Percentiles rank a stretch among this genome's conserved stretches.
phyloP scores from a whole-genome alignment of 2,329 filamentous ascomycete genomes.

The Microthyrium microscopicum region DNA sequence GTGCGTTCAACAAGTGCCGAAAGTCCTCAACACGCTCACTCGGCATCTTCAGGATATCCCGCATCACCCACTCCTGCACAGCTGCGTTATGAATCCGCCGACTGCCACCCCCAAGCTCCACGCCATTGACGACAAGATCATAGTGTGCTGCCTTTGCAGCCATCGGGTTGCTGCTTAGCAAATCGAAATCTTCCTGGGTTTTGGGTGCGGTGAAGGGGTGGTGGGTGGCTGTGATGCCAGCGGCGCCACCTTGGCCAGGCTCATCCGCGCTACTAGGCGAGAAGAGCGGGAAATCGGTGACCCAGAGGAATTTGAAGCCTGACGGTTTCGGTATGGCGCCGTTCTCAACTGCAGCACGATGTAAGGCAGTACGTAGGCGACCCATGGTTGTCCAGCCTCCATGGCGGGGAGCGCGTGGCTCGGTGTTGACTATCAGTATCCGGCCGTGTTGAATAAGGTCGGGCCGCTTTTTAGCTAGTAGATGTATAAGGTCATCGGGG shows the following conservation, averaged over 20 bases:
- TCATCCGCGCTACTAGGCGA: conserved; percentile 48
- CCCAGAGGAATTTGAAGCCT: conserved; percentile 62
- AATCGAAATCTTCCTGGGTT: conserved; percentile 51
- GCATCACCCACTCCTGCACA: conserved; percentile 73
- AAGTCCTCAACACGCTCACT: conserved; percentile 62
- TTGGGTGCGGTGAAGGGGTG: conserved; percentile 91
- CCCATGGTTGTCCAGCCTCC: conserved; percentile 63
- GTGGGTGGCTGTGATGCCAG: conserved; percentile 75
- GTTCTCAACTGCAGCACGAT: conserved; percentile 48
- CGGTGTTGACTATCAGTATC: too few relatives aligned
- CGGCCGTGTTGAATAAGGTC: too few relatives aligned
- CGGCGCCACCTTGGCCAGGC: conserved; percentile 64
- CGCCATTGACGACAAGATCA: conserved; percentile 87
- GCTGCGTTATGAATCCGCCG: conserved; percentile 74
- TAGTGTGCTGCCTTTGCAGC: conserved; percentile 73
- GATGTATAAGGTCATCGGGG: too few relatives aligned
- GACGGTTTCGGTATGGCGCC: conserved; percentile 34
- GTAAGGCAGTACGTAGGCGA: conserved; percentile 52
- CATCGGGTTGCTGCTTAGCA: conserved; percentile 56
- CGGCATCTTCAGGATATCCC: conserved; percentile 65
- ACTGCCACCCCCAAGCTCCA: conserved; percentile 86
- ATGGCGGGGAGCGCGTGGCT: too few relatives aligned
- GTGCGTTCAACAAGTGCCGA: conserved; percentile 64
- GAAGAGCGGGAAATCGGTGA: conserved; percentile 85
- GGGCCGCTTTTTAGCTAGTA: too few relatives aligned